Evolutionary conservation across 2,329 filamentous ascomycete species (phyloP), one percentile per base, ranked within the genome.

Genomic region (Bretziella fagacearum): DNA sequence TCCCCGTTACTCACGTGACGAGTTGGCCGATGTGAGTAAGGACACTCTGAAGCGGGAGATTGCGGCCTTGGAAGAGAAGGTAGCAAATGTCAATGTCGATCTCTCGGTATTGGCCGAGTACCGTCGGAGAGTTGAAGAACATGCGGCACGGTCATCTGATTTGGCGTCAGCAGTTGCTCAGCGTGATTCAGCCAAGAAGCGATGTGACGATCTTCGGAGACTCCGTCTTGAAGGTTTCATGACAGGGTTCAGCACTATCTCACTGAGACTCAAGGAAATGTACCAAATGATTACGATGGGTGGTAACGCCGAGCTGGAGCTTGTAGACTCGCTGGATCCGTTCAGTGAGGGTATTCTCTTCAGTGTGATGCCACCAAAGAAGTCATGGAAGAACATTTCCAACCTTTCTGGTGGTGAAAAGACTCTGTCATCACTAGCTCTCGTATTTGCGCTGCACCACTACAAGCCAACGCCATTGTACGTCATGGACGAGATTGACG

Each of bases 231-330:
- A 95, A 56, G 89, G 91, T 29, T 98, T 98, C 72, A 96, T 96
- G 87, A 85, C 93, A 59, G 91, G 93, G 32, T 96, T 98, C 67
- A 81, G 81, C 57, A 81, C 77, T 52, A 98, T 98, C 62, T 96
- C 89, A 1, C 70, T 95, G 20, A 82, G 89, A 1, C 71, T 98
- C 39, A 98, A 98, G 68, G 91, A 98, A 59, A 98, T 98, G 91
- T 98, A 98, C 65, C 91, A 98, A 61, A 95, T 98, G 87, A 98
- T 98, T 61, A 98, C 91, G 18, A 96, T 98, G 86, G 91, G 91
- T 52, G 91, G 91, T 48, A 98, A 98, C 57, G 91, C 91, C 0
- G 91, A 98, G 65, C 74, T 98, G 10, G 93, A 98, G 62, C 77
- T 98, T 20, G 91, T 98, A 33, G 91, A 98, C 66, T 89, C 81